Evolutionary conservation across 2,329 filamentous ascomycete genomes (phyloP), one percentile per base, ranked within the genome.

Genomic region (Coniosporium tulheliwenetii): DNA sequence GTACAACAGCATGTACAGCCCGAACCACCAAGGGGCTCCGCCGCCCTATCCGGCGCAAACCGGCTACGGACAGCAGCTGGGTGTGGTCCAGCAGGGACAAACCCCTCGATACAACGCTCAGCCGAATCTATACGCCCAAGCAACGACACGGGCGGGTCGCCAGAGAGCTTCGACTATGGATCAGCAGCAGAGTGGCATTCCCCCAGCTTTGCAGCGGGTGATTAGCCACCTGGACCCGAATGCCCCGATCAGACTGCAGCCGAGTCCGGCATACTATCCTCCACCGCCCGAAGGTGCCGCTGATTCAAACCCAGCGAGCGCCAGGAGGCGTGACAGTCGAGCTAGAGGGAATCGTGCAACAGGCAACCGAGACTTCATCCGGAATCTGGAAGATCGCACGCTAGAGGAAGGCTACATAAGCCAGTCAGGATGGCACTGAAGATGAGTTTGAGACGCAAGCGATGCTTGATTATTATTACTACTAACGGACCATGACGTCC

Each of bases 91-190:
- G 50, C 69, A 71, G 40, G 71, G 71, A n/a, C 54, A 58, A 42
- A 49, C 54, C 19, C 54, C 56, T 5, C 54, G 56, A 43, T 64
- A 60, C 47, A 61, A 56, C 47, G 69, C 81, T 50, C 83, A 85
- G 40, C 85, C 85, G 47, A 81, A 74, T 50, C 66, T 82, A 33
- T 83, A 81, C 50, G 71, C 76, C 37, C 84, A 89, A 63, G 78
- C 82, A 44, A 81, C 78, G 40, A 75, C 85, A 50, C 75, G 85
- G 48, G 79, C 79, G 37, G 81, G 81, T 36, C 77, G 91, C 41
- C 89, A 94, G 62, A 78, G 91, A 45, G 87, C 91, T 34, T 91
- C 87, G 36, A 98, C 91, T 3, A 93, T 96, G 81, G 91, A 96
- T 54, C 85, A 91, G 56, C 85, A 93, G 53, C 82, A 87, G 39